phyloP scores from a whole-genome alignment of 2,329 filamentous ascomycete genomes.

The Monosporascus sp. region DNA sequence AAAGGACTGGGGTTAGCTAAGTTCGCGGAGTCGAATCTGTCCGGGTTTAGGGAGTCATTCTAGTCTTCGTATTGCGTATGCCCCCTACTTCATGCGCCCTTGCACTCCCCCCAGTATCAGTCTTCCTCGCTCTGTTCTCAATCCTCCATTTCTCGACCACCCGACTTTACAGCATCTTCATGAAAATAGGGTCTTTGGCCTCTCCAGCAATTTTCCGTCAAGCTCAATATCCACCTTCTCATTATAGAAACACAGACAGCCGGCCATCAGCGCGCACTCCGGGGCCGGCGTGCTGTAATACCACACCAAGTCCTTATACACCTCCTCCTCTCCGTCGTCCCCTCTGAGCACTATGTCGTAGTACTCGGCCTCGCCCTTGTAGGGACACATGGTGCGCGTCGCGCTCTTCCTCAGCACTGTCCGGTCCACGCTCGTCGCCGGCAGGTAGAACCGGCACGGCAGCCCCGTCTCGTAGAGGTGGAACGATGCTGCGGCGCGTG shows the following conservation, averaged over 20 bases:
- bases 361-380: constrained; percentile 62
- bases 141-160: no score
- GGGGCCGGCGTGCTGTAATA: constrained; percentile 53
- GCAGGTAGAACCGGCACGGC: constrained; percentile 54
- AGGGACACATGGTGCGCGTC: constrained; percentile 56
- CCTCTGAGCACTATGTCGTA: constrained; percentile 44
- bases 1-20: no score
- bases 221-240: constrained; percentile 61
- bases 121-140: no score
- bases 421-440: constrained; percentile 43
- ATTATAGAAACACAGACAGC: constrained; percentile 60
- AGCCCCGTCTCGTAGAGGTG: constrained; percentile 58
- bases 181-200: constrained; percentile 23
- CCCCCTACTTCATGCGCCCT: no score
- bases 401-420: constrained; percentile 41
- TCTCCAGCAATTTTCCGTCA: constrained; percentile 37
- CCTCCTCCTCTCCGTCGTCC: constrained; percentile 1
- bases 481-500: constrained; percentile 39
- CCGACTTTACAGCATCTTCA: not conserved
- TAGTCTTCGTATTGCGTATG: no score
- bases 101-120: no score
- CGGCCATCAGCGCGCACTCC: constrained; percentile 51
- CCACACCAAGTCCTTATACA: constrained; percentile 50
- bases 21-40: no score
- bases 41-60: no score